Evolutionary conservation across 1,284 basidiomycete genomes (phyloP).

Genomic region (Phaffia rhodozyma): DNA sequence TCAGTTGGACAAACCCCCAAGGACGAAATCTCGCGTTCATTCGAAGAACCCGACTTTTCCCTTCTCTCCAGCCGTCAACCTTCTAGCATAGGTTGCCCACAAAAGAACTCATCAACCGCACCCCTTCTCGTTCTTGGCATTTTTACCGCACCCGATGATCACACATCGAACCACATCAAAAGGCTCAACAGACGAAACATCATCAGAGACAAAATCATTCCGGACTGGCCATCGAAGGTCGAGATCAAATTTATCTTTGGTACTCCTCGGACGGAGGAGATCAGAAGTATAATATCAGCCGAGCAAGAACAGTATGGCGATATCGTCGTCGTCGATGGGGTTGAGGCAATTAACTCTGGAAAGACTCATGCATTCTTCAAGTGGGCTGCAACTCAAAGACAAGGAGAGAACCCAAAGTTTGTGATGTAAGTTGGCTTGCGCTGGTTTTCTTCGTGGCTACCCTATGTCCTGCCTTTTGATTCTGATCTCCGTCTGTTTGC

Average conservation of each 20-base stretch:
- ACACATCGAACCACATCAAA: not conserved
- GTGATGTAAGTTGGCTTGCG: conserved; percentile 29
- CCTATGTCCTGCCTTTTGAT: not conserved
- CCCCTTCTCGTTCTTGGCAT: conserved; percentile 33
- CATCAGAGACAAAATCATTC: conserved; percentile 10
- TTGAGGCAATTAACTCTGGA: conserved; percentile 36
- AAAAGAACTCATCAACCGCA: conserved; percentile 1
- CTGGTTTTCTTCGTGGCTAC: not conserved
- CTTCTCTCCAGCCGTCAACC: conserved; percentile 32
- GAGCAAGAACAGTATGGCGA: conserved; percentile 33
- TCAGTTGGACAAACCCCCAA: not conserved
- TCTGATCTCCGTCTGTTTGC: not conserved
- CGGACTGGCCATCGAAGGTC: conserved; percentile 31
- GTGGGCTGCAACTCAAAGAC: conserved; percentile 32
- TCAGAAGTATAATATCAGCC: conserved; percentile 21
- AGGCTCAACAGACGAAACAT: conserved; percentile 17
- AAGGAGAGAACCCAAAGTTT: conserved; percentile 33
- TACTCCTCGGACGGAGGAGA: conserved; percentile 24
- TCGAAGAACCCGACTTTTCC: conserved; percentile 33
- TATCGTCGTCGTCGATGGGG: conserved; percentile 34
- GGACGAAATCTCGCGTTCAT: conserved; percentile 9
- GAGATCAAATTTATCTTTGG: conserved; percentile 36
- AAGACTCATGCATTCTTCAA: conserved; percentile 38
- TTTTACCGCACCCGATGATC: conserved; percentile 28
- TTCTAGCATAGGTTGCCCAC: conserved; percentile 32